Conservation (phyloP, 306 rosid species). For the Sicyos edulis region DNA sequence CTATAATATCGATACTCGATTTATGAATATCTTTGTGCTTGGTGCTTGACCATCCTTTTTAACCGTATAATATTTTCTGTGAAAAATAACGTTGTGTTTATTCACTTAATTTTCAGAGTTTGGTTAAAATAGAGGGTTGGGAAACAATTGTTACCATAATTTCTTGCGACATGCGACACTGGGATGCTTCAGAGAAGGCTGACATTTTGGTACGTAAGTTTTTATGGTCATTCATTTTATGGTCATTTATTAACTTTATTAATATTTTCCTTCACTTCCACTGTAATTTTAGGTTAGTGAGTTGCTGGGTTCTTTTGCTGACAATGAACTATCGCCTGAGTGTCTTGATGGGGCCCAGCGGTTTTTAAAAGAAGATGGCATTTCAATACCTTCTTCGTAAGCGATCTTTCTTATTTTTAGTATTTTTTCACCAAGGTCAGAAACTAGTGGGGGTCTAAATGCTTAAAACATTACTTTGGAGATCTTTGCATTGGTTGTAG, state of each 20-base stretch:
- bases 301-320: slow-evolving; percentile 92
- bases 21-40: too few relatives aligned
- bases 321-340: slow-evolving; percentile 94
- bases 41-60: too few relatives aligned
- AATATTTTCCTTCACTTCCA: too few relatives aligned
- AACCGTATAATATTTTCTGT: too few relatives aligned
- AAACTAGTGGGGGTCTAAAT: too few relatives aligned
- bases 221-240: too few relatives aligned
- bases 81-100: slow-evolving; percentile 20
- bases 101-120: slow-evolving; percentile 43
- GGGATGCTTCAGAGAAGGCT: slow-evolving; percentile 91
- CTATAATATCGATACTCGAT: too few relatives aligned
- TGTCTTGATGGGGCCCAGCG: slow-evolving; percentile 99
- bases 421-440: too few relatives aligned
- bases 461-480: too few relatives aligned
- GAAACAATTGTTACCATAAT: slow-evolving; percentile 64
- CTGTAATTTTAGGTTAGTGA: slow-evolving; percentile 56
- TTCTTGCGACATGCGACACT: slow-evolving; percentile 82
- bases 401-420: slow-evolving; percentile 22
- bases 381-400: slow-evolving; percentile 95
- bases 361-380: slow-evolving; percentile 71
- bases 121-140: slow-evolving; percentile 88
- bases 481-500: too few relatives aligned
- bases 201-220: slow-evolving; percentile 66
- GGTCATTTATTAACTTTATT: too few relatives aligned